These are phyloP conservation scores for Primulina huaijiensis DNA, from an alignment of 257 asterid genomes.

Conservation along the genomic window DNA sequence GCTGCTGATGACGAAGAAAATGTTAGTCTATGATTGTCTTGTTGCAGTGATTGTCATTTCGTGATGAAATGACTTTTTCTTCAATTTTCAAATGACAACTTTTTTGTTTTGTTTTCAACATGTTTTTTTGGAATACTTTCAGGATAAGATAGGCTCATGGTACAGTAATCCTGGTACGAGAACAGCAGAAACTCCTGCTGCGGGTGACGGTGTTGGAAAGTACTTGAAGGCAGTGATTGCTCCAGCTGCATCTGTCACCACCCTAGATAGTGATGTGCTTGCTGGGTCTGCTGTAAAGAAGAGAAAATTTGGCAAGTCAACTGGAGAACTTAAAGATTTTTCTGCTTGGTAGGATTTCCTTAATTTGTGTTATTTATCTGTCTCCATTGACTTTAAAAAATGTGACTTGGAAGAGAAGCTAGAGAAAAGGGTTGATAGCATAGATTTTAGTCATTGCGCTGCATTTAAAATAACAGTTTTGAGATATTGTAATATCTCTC, in stretches of 20 bases:
- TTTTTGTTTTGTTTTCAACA: not conserved
- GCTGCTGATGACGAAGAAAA: conserved; percentile 63
- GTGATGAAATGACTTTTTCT: not conserved
- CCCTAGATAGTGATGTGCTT: conserved; percentile 39
- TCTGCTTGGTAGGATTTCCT: conserved; percentile 58
- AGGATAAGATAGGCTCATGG: conserved; percentile 96
- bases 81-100: not conserved
- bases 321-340: conserved; percentile 63
- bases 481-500: not conserved
- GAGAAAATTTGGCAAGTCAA: conserved; percentile 49
- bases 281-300: conserved; percentile 55
- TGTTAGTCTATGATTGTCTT: conserved; percentile 41
- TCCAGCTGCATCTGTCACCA: conserved; percentile 38
- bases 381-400: conserved; percentile 5
- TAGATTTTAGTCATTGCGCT: conserved; percentile 4
- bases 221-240: conserved; percentile 53
- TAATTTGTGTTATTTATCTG: not conserved
- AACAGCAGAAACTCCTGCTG: conserved; percentile 42
- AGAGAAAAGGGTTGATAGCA: not conserved
- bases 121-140: conserved; percentile 25
- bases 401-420: conserved; percentile 2
- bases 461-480: conserved; percentile 1
- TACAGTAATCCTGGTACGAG: conserved; percentile 76
- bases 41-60: conserved; percentile 13
- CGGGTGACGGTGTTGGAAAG: conserved; percentile 73